phyloP scores from a whole-genome alignment of 345 rosid species.

The Corchorus capsularis region DNA sequence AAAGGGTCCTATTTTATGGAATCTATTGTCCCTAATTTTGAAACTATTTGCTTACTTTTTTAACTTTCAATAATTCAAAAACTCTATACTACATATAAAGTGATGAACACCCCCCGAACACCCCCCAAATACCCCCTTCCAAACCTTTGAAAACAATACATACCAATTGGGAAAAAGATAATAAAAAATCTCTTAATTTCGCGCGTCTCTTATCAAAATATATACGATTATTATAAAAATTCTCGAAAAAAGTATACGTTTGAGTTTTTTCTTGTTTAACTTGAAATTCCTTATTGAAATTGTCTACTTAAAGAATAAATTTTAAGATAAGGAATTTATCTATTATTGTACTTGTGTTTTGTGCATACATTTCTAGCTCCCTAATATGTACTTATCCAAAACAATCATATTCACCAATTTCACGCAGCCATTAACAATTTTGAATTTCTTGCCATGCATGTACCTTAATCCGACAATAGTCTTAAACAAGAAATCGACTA shows the following conservation, averaged over 20 bases:
- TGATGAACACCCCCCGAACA: not conserved
- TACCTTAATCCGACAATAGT: constrained; percentile 10
- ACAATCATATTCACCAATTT: constrained; percentile 8
- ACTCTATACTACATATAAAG: not conserved
- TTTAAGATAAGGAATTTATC: not conserved
- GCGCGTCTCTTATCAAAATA: not conserved
- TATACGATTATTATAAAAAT: no score
- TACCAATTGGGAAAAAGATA: no score
- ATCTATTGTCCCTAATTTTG: not conserved
- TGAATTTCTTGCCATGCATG: not conserved
- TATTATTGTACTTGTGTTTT: not conserved
- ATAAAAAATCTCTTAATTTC: not conserved
- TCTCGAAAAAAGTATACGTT: not conserved
- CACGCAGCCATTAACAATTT: not conserved
- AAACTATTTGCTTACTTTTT: not conserved
- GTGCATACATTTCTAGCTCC: no score
- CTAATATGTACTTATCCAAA: not conserved
- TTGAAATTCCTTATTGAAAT: constrained; percentile 5
- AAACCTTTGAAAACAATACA: no score
- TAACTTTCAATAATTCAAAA: not conserved
- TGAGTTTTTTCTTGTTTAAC: not conserved
- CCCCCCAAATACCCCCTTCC: no score
- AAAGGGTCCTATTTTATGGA: not conserved
- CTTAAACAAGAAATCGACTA: not conserved
- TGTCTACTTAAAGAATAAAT: constrained; percentile 10